Evolutionary conservation across 345 rosid species (phyloP), one percentile per base, ranked within the genome.

Genomic region (Draba incana): DNA sequence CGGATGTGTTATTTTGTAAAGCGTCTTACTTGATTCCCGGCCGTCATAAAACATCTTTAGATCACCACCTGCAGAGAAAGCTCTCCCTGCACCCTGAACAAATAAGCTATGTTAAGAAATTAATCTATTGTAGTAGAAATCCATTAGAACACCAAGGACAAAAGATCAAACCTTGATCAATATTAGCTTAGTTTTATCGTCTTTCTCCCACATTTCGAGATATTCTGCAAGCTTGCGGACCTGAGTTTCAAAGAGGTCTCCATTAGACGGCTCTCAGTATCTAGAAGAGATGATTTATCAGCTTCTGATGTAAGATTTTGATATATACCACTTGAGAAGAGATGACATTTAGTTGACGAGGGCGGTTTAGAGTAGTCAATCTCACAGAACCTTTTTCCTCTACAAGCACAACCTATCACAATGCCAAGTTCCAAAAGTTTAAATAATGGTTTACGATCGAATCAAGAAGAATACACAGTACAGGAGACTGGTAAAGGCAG

Each of bases 21-120:
- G 38, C 6, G 4, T 13, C 67, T 77, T 88, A 93, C 97, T 86
- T 79, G 92, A 68, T n/a, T 74, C 84, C 70, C 83, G 77, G 62
- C 97, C 98, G 25, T 86, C 86, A 57, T 85, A 87, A 79, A 93
- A 93, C 92, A 88, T 81, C 62, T 81, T 90, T 50, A 93, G 84
- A 80, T 93, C 98, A 54, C 97, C 97, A 62, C 98, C 98, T 1
- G 98, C 98, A 13, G 98, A 93, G 76, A 90, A 93, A 68, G 94
- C 97, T 35, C 96, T 80, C 3, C 97, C 97, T 33, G 84, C 84
- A 72, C 97, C 98, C 98, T 92, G 72, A 25, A 74, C 8, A 71
- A 24, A 35, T 45, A 39, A 41, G 23, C 49, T 12, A 46, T 28
- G 58, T 30, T 62, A 15, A 30, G 41, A 47, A 6, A 68, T 3